phyloP scores from a whole-genome alignment of 192 early-diverging fungal species.

The Coemansia sp. region DNA sequence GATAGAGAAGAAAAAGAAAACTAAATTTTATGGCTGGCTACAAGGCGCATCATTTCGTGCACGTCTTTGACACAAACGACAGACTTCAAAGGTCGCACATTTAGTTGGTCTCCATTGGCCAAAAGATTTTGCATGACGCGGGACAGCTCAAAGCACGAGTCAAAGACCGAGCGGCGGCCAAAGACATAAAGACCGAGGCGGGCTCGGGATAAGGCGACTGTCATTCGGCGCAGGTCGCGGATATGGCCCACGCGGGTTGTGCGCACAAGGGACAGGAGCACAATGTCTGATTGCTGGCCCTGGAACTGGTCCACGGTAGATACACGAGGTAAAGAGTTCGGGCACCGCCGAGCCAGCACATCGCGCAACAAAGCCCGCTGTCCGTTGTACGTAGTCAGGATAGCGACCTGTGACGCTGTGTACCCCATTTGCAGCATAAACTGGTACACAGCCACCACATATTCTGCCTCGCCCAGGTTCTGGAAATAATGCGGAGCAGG shows the following conservation, averaged over 20 bases:
- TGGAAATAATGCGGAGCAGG: slow-evolving; percentile 89
- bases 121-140: slow-evolving; percentile 65
- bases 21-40: background rate
- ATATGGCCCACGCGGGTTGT: slow-evolving; percentile 88
- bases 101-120: slow-evolving; percentile 58
- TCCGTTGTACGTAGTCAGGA: slow-evolving; percentile 98
- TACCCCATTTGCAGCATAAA: slow-evolving; percentile 97
- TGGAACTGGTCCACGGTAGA: slow-evolving; percentile 98
- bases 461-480: slow-evolving; percentile 98
- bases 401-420: slow-evolving; percentile 82
- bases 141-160: slow-evolving; percentile 79
- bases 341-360: slow-evolving; percentile 81
- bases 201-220: slow-evolving; percentile 93
- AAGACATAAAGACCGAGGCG: slow-evolving; percentile 94
- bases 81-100: slow-evolving; percentile 20
- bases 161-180: slow-evolving; percentile 71
- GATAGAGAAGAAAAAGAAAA: background rate
- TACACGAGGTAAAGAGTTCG: slow-evolving; percentile 70
- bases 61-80: background rate
- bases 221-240: slow-evolving; percentile 87
- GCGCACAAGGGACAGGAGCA: slow-evolving; percentile 91
- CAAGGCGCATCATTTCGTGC: background rate
- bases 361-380: slow-evolving; percentile 91
- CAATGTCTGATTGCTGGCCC: slow-evolving; percentile 93
- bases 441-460: slow-evolving; percentile 90